phyloP scores from a whole-genome alignment of 148 eudicot genomes.

The Chenopodium suecicum region DNA sequence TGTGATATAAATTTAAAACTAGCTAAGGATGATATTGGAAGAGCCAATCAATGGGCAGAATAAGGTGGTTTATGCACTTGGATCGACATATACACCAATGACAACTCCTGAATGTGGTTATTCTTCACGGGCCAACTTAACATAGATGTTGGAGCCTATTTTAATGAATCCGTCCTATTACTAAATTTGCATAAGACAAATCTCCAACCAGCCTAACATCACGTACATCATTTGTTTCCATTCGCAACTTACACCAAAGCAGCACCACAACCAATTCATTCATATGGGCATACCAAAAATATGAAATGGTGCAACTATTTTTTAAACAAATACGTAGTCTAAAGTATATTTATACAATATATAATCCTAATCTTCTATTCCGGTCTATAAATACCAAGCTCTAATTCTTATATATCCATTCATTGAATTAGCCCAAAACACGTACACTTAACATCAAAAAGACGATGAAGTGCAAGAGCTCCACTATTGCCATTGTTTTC shows the following conservation, averaged over 20 bases:
- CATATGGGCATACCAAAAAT: no score
- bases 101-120: background rate
- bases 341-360: no score
- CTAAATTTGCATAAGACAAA: background rate
- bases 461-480: constrained; percentile 2
- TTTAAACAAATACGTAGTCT: no score
- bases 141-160: constrained; percentile 27
- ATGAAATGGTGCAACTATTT: no score
- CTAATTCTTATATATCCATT: background rate
- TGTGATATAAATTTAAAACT: no score
- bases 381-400: background rate
- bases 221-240: background rate
- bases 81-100: background rate
- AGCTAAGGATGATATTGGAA: background rate
- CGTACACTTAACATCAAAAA: background rate
- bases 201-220: background rate
- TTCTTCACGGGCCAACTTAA: constrained; percentile 26
- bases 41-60: constrained; percentile 24
- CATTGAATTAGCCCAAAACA: background rate
- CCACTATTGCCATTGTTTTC: constrained; percentile 20
- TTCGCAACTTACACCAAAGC: background rate
- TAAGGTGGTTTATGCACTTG: background rate
- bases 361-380: background rate
- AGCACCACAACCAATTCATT: background rate
- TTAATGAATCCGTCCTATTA: no score